phyloP scores from a whole-genome alignment of 192 early-diverging fungal genomes.

The Backusella parvicylindrica region DNA sequence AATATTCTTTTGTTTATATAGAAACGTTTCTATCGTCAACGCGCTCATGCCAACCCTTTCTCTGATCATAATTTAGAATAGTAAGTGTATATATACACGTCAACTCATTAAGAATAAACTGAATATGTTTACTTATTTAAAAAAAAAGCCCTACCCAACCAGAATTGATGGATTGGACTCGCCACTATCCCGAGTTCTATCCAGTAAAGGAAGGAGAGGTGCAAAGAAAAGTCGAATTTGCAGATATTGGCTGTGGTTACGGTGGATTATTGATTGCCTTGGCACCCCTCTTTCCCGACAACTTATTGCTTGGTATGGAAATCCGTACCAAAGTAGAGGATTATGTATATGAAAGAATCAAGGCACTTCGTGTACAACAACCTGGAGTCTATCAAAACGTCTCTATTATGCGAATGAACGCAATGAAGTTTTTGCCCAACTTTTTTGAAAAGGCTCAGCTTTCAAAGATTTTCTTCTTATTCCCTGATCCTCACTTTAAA shows the following conservation, averaged over 20 bases:
- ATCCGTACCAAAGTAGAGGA: slow-evolving; percentile 94
- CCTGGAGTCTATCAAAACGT: slow-evolving; percentile 92
- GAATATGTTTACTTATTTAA: neutral
- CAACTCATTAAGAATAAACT: neutral
- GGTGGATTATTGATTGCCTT: slow-evolving; percentile 88
- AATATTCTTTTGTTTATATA: slow-evolving; percentile 26
- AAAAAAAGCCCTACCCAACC: slow-evolving; percentile 70
- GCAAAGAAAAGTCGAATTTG: slow-evolving; percentile 81
- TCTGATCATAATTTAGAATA: slow-evolving; percentile 94
- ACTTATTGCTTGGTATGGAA: slow-evolving; percentile 97
- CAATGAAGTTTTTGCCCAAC: slow-evolving; percentile 98
- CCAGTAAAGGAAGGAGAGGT: slow-evolving; percentile 33
- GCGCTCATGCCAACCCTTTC: slow-evolving; percentile 97
- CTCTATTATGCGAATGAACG: slow-evolving; percentile 96
- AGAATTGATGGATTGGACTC: slow-evolving; percentile 84
- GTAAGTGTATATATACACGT: slow-evolving; percentile 39
- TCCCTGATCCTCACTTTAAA: slow-evolving; percentile 99
- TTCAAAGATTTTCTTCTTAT: slow-evolving; percentile 96
- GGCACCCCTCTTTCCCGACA: slow-evolving; percentile 88
- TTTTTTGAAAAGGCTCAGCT: slow-evolving; percentile 94
- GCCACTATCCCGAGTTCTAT: slow-evolving; percentile 75
- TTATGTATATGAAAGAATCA: slow-evolving; percentile 88
- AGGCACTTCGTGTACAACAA: slow-evolving; percentile 72
- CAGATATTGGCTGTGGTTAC: slow-evolving; percentile 98
- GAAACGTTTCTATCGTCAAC: slow-evolving; percentile 82